Base-by-base conservation (phyloP, 495 filamentous ascomycete species). In the Articulospora tetracladia region DNA sequence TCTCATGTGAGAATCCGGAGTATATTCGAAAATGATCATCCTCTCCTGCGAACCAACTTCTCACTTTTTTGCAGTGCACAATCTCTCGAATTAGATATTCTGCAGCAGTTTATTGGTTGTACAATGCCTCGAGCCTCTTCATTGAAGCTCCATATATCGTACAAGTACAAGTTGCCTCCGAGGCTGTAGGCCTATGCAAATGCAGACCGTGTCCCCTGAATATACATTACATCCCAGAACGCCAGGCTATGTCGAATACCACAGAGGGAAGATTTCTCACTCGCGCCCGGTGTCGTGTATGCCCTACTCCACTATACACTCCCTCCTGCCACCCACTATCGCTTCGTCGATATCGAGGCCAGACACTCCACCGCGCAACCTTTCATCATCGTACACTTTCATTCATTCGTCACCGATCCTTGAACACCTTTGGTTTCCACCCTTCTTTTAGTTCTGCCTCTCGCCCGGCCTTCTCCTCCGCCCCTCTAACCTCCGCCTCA, bases 401-500 rank as follows among this genome's bases (percentile, higher is more conserved):
- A 51, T 48, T 57, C 28, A 23, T 53, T 28, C 28, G 66, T 72
- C 77, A 91, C 81, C 86, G 79, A 69, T 96, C 91, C 77, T 95
- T 95, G 69, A 91, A 96, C 25, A 97, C 74, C 84, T 96, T 97
- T 55, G 94, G 94, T 60, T 90, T 96, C 86, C 90, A 97, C 6
- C 92, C 93, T 60, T 90, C 87, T 63, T 85, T 83, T 61, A 89
- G 46, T 74, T 95, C 91, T 62, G 87, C 84, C 61, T 80, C 81
- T 59, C 77, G 71, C 55, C 68, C 72, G 4, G 74, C 76, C 62
- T 79, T 79, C 66, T 85, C 83, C 57, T 74, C 70, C 26, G 69
- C 71, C 26, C 80, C 78, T 47, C 76, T 66, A 27, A 86, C 74
- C 73, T 98, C 94, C 67, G 87, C 79, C 75, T 98, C 94, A 77